A percentile compares a stretch with the other conserved stretches of the same genome.
Evolutionary conservation across 208 protist genomes (phyloP).

Genomic region (Phytomonas serpens): DNA sequence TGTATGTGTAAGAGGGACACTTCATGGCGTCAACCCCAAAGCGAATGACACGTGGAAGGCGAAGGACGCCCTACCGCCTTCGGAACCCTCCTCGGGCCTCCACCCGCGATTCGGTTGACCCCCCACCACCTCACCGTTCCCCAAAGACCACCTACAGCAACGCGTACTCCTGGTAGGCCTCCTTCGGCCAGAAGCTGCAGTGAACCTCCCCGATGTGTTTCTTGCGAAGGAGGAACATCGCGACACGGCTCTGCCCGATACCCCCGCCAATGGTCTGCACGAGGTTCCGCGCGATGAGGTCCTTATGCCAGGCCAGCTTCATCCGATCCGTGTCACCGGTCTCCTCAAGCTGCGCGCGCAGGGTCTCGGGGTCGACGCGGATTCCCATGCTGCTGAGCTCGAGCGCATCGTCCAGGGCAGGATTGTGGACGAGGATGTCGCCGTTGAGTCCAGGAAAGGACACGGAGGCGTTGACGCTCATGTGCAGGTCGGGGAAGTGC

Average conservation of each 20-base stretch:
- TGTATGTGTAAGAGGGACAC: no score
- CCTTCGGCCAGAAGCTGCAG: conserved; percentile 70
- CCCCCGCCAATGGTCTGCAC: conserved; percentile 83
- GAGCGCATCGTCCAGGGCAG: conserved; percentile 66
- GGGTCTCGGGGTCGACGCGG: conserved; percentile 74
- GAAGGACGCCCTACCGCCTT: no score
- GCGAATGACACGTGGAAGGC: no score
- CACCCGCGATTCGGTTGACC: no score
- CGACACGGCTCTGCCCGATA: conserved; percentile 79
- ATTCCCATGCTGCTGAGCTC: conserved; percentile 92
- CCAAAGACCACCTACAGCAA: conserved; percentile 34
- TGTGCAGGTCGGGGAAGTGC: conserved; percentile 22
- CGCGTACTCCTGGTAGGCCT: conserved; percentile 22
- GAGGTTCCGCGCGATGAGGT: conserved; percentile 63
- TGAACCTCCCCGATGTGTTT: conserved; percentile 91
- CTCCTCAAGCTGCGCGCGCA: conserved; percentile 69
- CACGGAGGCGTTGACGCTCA: conserved; percentile 37
- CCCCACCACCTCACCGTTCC: no score
- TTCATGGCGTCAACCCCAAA: no score
- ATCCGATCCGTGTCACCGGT: conserved; percentile 53
- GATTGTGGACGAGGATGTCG: conserved; percentile 88
- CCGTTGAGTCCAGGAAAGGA: conserved; percentile 81
- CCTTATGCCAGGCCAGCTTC: conserved; percentile 66
- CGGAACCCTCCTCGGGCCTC: no score
- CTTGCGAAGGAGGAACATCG: conserved; percentile 87